Base-by-base conservation (phyloP, 2,329 filamentous ascomycete species). In the Penicillium freii region DNA sequence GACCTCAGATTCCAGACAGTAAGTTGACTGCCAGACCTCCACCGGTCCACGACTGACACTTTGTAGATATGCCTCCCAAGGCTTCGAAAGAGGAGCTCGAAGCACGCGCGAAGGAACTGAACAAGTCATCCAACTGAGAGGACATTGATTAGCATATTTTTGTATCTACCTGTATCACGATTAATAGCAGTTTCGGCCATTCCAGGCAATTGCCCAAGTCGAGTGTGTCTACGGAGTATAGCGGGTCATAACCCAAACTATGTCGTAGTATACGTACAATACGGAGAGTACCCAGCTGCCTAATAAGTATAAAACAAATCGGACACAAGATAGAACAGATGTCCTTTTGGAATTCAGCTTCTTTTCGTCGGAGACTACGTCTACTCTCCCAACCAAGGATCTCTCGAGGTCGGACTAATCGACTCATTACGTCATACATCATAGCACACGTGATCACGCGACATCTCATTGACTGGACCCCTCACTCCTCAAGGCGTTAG, bases 61-160 rank as follows among this genome's bases (percentile, higher is more conserved):
- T 42, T 36, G 19, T 45, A 77, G 76, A 74, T 17, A 72, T 77
- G 68, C 75, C 76, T 34, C 71, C 73, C n/a, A 74, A 74, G 58
- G 72, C 69, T 25, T 71, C 82, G 57, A 88, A 87, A 75, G 87
- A 89, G 71, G 88, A 91, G 68, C 82, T 87, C 53, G 78, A 81
- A 67, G 85, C 82, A 13, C 86, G 84, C 72, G 86, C 85, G 59
- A 78, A 85, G 71, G 84, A 84, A 67, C 66, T 91, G 73, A 90
- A 90, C 51, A 60, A 63, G 23, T 23, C 50, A 8, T 40, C 42
- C 27, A 51, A 34, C 1, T 40, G 29, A 53, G 27, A 23, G 29
- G 21, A 1, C 0, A 15, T 15, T 23, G 9, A 2, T 9, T 7
- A 21, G 8, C 15, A 31, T 36, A n/a, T 31, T 1, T 25, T 11